Conservation (phyloP, 352 stramenopile genomes). For the Plasmopara viticola region DNA sequence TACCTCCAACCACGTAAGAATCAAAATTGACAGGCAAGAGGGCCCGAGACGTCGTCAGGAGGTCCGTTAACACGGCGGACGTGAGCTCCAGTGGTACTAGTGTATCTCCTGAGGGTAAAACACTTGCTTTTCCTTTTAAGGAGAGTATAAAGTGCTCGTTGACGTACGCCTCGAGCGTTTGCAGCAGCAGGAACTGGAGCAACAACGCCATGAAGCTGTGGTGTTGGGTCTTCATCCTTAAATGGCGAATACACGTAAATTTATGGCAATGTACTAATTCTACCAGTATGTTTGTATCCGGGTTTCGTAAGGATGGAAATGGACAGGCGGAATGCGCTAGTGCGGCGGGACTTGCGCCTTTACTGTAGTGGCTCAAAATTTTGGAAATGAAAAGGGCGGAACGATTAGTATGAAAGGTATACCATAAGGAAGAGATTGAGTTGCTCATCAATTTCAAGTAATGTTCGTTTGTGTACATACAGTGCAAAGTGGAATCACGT, state of each 20-base stretch:
- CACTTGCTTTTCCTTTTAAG: slow-evolving; percentile 9
- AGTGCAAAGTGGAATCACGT: too few relatives aligned
- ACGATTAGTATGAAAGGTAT: too few relatives aligned
- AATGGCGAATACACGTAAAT: slow-evolving; percentile 1
- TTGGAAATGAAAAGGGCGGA: too few relatives aligned
- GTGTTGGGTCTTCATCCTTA: slow-evolving; percentile 9
- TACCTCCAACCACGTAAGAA: slow-evolving; percentile 11
- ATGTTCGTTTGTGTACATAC: too few relatives aligned
- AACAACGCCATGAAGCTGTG: slow-evolving; percentile 3
- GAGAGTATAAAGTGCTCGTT: slow-evolving; percentile 29
- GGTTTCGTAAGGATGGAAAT: not conserved
- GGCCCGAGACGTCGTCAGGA: slow-evolving; percentile 7
- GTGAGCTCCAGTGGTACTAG: slow-evolving; percentile 21
- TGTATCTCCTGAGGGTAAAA: slow-evolving; percentile 5
- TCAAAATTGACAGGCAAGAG: slow-evolving; percentile 16
- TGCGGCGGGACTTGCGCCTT: too few relatives aligned
- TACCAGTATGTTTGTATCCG: too few relatives aligned
- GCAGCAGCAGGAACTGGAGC: slow-evolving; percentile 11
- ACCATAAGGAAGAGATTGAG: too few relatives aligned
- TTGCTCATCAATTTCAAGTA: too few relatives aligned
- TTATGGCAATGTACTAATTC: too few relatives aligned
- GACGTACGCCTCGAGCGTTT: slow-evolving; percentile 3
- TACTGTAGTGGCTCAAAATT: too few relatives aligned
- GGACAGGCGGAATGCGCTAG: not conserved
- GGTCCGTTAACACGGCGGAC: slow-evolving; percentile 10